These are phyloP conservation scores for Globisporangium iwayamae DNA, from an alignment of 352 stramenopile species.

Conservation along the genomic window DNA sequence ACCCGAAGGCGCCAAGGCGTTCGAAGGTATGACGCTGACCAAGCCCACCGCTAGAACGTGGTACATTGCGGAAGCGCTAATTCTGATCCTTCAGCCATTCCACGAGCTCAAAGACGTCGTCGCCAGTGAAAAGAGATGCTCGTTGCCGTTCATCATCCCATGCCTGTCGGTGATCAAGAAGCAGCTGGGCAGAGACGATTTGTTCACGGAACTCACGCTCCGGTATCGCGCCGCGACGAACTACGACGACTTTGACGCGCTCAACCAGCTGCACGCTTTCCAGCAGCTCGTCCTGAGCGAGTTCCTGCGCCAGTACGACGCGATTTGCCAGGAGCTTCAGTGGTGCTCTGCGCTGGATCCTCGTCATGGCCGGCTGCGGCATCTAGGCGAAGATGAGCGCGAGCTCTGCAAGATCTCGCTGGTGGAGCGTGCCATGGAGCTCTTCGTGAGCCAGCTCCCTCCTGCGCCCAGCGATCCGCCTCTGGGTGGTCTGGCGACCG, in stretches of 20 bases:
- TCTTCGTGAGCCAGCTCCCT: constrained; percentile 27
- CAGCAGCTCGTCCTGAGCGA: constrained; percentile 11
- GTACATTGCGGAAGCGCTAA: constrained; percentile 37
- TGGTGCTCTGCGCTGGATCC: constrained; percentile 49
- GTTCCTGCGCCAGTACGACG: constrained; percentile 16
- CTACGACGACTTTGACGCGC: background rate
- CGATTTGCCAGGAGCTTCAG: constrained; percentile 18
- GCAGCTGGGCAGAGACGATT: constrained; percentile 23
- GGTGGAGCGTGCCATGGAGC: constrained; percentile 17
- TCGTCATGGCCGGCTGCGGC: constrained; percentile 37
- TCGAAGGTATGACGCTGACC: background rate
- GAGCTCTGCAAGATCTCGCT: constrained; percentile 22
- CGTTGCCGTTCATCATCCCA: constrained; percentile 35
- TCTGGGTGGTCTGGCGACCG: constrained; percentile 14
- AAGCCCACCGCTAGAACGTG: constrained; percentile 20
- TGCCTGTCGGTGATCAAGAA: constrained; percentile 33
- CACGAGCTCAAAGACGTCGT: constrained; percentile 41
- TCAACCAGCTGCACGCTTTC: constrained; percentile 15
- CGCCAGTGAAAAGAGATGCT: constrained; percentile 27
- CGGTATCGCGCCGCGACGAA: constrained; percentile 6
- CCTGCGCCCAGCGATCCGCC: constrained; percentile 14
- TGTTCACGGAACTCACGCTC: constrained; percentile 25
- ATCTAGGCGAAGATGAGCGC: constrained; percentile 36
- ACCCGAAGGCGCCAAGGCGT: constrained; percentile 1
- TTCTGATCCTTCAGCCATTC: constrained; percentile 37